A percentile compares a stretch with the other conserved stretches of the same genome.
Conservation (phyloP, 257 asterid genomes). For the Solanum clarkiae region DNA sequence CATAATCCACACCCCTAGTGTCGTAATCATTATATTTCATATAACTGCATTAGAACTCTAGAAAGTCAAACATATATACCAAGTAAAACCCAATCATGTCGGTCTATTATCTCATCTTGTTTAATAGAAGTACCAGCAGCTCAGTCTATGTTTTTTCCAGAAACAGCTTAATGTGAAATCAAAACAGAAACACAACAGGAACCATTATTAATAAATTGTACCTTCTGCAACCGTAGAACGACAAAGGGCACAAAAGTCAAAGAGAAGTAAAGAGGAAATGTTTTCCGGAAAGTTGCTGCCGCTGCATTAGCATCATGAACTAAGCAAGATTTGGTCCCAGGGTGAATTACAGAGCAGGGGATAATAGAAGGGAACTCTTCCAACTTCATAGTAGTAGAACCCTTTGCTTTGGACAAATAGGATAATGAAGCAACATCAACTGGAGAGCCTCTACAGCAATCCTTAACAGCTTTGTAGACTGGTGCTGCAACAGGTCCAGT, state of each 20-base stretch:
- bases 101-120: not conserved
- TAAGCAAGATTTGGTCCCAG: slow-evolving; percentile 66
- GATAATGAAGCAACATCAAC: slow-evolving; percentile 63
- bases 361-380: slow-evolving; percentile 66
- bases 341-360: slow-evolving; percentile 88
- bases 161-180: not conserved
- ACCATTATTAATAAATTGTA: slow-evolving; percentile 14
- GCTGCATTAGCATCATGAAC: slow-evolving; percentile 76
- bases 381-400: slow-evolving; percentile 40
- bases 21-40: not conserved
- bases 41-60: not conserved
- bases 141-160: not conserved
- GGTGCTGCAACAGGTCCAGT: slow-evolving; percentile 98
- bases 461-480: slow-evolving; percentile 94
- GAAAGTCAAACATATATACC: not conserved
- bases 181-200: not conserved
- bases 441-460: slow-evolving; percentile 90
- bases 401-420: slow-evolving; percentile 39
- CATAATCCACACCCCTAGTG: not conserved
- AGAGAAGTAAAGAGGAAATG: slow-evolving; percentile 96
- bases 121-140: not conserved
- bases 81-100: not conserved
- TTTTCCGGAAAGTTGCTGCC: slow-evolving; percentile 79
- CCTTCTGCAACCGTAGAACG: slow-evolving; percentile 92
- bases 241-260: slow-evolving; percentile 95